Conservation (phyloP, 805 yeast species). For the Lipomyces sp. region DNA sequence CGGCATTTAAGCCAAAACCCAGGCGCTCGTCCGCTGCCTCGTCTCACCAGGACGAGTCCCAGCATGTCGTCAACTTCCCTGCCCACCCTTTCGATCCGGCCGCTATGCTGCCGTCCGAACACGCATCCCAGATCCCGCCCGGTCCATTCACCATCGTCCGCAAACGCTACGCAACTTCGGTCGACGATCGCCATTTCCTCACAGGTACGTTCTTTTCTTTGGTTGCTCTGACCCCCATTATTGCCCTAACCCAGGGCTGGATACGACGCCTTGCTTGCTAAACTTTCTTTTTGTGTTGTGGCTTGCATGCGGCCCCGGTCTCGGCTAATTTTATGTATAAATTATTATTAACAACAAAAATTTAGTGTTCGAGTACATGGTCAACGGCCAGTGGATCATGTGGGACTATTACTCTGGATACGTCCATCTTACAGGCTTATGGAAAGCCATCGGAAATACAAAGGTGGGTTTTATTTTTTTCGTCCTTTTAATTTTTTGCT, state of each 20-base stretch:
- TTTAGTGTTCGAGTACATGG: conserved; percentile 71
- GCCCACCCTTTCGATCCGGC: conserved; percentile 25
- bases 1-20: conserved; percentile 6
- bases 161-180: conserved; percentile 70
- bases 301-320: conserved; percentile 40
- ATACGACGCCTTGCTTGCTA: neutral
- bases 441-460: conserved; percentile 73
- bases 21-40: neutral
- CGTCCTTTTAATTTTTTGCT: neutral
- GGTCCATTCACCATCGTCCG: conserved; percentile 29
- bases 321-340: too few species aligned
- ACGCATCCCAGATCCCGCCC: conserved; percentile 29
- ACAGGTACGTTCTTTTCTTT: conserved; percentile 30
- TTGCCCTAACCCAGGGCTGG: too few species aligned
- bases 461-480: conserved; percentile 46
- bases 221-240: too few species aligned
- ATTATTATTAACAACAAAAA: conserved; percentile 39
- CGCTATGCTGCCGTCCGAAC: conserved; percentile 34
- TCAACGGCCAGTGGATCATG: conserved; percentile 74
- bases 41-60: conserved; percentile 16
- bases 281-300: neutral
- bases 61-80: conserved; percentile 33
- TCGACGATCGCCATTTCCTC: conserved; percentile 59
- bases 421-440: conserved; percentile 85
- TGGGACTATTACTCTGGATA: conserved; percentile 88